Conservation (phyloP, 768 basidiomycete species). For the Rubroboletus satanas region DNA sequence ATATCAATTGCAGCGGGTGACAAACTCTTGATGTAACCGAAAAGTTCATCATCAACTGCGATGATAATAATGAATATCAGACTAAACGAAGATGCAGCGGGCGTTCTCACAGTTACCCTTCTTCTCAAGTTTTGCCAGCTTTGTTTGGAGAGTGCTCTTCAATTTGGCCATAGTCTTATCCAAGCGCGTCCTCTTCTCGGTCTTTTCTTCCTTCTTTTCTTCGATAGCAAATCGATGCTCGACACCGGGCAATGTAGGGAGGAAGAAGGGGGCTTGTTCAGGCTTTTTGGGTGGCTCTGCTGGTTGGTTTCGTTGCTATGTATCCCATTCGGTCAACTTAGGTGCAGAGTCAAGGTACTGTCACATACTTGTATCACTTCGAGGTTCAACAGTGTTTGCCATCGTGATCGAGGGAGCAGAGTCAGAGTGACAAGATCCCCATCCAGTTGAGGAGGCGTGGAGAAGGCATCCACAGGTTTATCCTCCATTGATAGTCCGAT, state of each 20-base stretch:
- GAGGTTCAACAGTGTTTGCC: slow-evolving; percentile 96
- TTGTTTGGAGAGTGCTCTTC: slow-evolving; percentile 69
- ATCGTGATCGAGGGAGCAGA: slow-evolving; percentile 83
- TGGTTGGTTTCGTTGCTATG: slow-evolving; percentile 91
- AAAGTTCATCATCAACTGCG: slow-evolving; percentile 73
- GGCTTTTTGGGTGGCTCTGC: slow-evolving; percentile 93
- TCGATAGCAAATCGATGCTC: slow-evolving; percentile 74
- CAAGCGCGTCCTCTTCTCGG: slow-evolving; percentile 46
- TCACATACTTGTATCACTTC: slow-evolving; percentile 82
- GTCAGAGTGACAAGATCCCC: slow-evolving; percentile 93
- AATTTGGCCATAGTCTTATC: slow-evolving; percentile 47
- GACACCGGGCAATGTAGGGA: slow-evolving; percentile 87
- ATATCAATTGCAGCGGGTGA: slow-evolving; percentile 90
- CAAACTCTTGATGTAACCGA: slow-evolving; percentile 77
- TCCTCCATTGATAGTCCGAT: slow-evolving; percentile 60
- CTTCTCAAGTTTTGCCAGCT: slow-evolving; percentile 50
- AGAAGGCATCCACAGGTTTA: slow-evolving; percentile 63
- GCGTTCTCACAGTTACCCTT: slow-evolving; percentile 65
- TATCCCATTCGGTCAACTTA: background rate
- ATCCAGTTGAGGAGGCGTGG: slow-evolving; percentile 83
- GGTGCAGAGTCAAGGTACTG: background rate
- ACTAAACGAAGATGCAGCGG: background rate
- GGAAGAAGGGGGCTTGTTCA: slow-evolving; percentile 95
- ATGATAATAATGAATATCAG: slow-evolving; percentile 1
- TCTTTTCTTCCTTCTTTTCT: slow-evolving; percentile 36